Percentiles rank a stretch among this genome's conserved stretches.
phyloP scores from a whole-genome alignment of 2,329 filamentous ascomycete species.

The Verticillium zaregamsianum region DNA sequence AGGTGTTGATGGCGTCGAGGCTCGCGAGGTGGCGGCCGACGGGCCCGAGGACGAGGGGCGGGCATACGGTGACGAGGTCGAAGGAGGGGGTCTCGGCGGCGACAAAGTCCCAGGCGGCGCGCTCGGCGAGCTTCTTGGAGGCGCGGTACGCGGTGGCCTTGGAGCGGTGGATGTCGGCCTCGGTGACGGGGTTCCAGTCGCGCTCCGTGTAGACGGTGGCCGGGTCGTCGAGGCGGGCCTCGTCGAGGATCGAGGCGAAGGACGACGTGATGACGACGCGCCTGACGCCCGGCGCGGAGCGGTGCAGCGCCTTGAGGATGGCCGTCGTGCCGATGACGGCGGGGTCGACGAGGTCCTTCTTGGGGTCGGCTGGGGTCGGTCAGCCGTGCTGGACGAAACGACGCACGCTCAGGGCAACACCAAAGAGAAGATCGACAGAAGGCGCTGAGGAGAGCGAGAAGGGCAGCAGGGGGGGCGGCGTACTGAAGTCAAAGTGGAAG shows the following conservation, averaged over 20 bases:
- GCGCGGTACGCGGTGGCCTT: constrained; percentile 46
- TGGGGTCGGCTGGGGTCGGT: constrained; percentile 33
- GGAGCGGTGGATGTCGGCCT: constrained; percentile 35
- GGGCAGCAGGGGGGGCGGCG: constrained; percentile 5
- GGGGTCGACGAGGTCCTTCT: constrained; percentile 53
- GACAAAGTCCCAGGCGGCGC: constrained; percentile 50
- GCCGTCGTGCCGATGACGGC: constrained; percentile 60
- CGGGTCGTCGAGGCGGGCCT: constrained; percentile 30
- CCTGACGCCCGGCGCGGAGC: constrained; percentile 56
- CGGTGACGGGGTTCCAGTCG: constrained; percentile 50
- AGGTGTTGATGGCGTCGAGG: constrained; percentile 45
- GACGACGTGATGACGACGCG: constrained; percentile 62
- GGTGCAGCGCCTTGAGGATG: constrained; percentile 66
- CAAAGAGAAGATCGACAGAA: background rate
- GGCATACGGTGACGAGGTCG: constrained; percentile 49
- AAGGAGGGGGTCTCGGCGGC: constrained; percentile 37
- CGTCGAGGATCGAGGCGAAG: constrained; percentile 48
- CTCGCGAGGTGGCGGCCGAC: constrained; percentile 12
- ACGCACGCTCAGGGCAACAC: too few relatives aligned
- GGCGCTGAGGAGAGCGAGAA: background rate
- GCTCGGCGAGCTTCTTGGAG: constrained; percentile 51
- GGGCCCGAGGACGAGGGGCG: constrained; percentile 40
- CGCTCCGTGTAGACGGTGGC: constrained; percentile 38
- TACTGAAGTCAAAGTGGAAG: constrained; percentile 49
- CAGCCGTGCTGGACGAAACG: background rate